Percentiles rank a stretch among this genome's conserved stretches.
These are phyloP conservation scores for Candida neerlandica DNA, from an alignment of 1,139 yeast genomes.

Conservation along the genomic window DNA sequence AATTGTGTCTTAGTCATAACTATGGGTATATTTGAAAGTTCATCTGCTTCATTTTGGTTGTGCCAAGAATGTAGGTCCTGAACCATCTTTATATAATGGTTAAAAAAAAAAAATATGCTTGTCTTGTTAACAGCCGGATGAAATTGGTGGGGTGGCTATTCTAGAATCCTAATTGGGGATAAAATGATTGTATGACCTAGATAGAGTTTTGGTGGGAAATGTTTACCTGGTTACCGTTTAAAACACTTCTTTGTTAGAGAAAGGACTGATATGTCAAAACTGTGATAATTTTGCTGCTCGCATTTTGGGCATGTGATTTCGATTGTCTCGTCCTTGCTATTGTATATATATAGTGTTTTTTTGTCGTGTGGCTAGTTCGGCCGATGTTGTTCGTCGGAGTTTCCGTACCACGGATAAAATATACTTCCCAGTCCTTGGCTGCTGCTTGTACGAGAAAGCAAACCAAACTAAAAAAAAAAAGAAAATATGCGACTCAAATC, in stretches of 20 bases:
- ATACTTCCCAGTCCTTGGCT: too few species aligned
- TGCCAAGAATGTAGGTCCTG: neutral
- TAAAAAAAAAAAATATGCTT: neutral
- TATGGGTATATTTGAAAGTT: conserved; percentile 11
- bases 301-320: too few species aligned
- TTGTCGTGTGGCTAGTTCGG: too few species aligned
- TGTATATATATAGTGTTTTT: too few species aligned
- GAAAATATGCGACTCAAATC: too few species aligned
- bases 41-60: neutral
- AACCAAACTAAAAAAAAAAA: too few species aligned
- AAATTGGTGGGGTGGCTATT: too few species aligned
- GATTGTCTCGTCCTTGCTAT: too few species aligned
- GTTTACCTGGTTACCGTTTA: neutral
- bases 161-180: neutral
- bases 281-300: neutral
- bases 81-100: neutral
- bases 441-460: too few species aligned
- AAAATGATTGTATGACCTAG: neutral
- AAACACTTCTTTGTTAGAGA: neutral
- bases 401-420: too few species aligned
- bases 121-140: too few species aligned
- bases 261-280: neutral
- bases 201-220: neutral
- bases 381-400: too few species aligned
- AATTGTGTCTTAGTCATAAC: conserved; percentile 17